phyloP scores from a whole-genome alignment of 371 early-diverging fungal species.

The Mucor sp. region DNA sequence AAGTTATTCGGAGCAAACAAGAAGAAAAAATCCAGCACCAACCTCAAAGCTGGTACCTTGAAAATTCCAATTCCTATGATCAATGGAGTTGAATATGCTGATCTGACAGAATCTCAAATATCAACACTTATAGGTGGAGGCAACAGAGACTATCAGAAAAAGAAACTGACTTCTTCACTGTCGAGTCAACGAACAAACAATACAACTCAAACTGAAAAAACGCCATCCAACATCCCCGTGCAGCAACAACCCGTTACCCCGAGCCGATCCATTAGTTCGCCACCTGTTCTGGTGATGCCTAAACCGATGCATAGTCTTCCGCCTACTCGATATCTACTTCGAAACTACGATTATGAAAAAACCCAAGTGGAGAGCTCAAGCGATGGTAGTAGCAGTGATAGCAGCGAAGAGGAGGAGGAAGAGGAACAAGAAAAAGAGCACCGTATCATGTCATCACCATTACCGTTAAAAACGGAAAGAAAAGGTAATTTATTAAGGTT shows the following conservation, averaged over 20 bases:
- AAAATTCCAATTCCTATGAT: conserved; percentile 24
- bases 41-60: conserved; percentile 1
- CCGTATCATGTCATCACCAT: neutral
- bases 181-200: conserved; percentile 7
- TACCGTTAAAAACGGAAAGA: neutral
- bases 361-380: conserved; percentile 17
- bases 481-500: conserved; percentile 3
- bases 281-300: conserved; percentile 20
- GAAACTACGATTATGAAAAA: conserved; percentile 18
- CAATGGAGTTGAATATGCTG: conserved; percentile 10
- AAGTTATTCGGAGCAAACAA: conserved; percentile 8
- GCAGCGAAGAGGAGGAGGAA: conserved; percentile 5
- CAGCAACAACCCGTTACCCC: neutral
- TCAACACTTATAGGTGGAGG: conserved; percentile 10
- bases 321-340: conserved; percentile 13
- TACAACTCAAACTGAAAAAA: neutral
- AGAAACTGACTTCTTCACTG: conserved; percentile 3
- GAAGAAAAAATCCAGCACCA: neutral
- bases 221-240: neutral
- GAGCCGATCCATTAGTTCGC: conserved; percentile 16
- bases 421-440: neutral
- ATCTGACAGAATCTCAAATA: conserved; percentile 18
- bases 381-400: neutral
- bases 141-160: neutral
- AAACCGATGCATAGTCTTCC: conserved; percentile 20